These are phyloP conservation scores for Melastoma candidum DNA, from an alignment of 441 rosid species.

Conservation along the genomic window DNA sequence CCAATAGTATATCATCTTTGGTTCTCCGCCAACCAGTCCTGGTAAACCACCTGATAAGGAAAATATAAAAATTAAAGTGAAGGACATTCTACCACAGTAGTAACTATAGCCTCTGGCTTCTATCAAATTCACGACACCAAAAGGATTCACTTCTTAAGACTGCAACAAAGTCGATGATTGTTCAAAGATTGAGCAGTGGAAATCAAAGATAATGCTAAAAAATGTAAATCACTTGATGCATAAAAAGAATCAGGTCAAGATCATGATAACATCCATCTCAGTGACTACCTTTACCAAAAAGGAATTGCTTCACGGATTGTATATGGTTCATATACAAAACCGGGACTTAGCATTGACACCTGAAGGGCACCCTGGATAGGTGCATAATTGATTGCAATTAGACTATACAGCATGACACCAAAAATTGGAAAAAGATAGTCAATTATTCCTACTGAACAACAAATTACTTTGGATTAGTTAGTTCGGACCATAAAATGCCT, in stretches of 20 bases:
- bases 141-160: too few species aligned
- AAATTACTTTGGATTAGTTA: background rate
- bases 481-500: too few species aligned
- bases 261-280: too few species aligned
- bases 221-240: too few species aligned
- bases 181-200: too few species aligned
- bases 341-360: conserved; percentile 70
- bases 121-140: too few species aligned
- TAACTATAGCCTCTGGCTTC: too few species aligned
- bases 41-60: conserved; percentile 65
- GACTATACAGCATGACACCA: background rate
- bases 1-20: conserved; percentile 58
- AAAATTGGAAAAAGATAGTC: background rate
- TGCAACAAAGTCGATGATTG: too few species aligned
- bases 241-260: too few species aligned
- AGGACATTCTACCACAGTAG: too few species aligned
- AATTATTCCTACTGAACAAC: background rate
- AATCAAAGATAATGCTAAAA: too few species aligned
- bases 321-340: conserved; percentile 81
- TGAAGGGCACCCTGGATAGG: conserved; percentile 57
- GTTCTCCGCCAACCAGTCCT: conserved; percentile 85
- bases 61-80: background rate
- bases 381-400: conserved; percentile 1
- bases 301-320: conserved; percentile 52
- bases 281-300: conserved; percentile 47